Percentiles rank a stretch among this genome's conserved stretches.
Evolutionary conservation across 495 filamentous ascomycete genomes (phyloP).

Genomic region (Xylaria nigripes): DNA sequence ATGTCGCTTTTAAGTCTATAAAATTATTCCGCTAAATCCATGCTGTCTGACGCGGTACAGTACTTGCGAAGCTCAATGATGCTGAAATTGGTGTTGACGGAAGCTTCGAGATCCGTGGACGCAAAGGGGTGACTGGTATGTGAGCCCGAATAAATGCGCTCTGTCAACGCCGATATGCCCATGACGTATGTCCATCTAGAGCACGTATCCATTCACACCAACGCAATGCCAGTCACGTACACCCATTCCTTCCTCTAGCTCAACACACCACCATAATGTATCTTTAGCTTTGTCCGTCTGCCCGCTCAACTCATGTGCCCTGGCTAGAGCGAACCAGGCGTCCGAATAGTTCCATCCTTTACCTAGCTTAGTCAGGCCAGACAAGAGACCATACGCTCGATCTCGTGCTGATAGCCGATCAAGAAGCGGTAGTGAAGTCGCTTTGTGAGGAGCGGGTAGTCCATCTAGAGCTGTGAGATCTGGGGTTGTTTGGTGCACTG

Average conservation of each 20-base stretch:
- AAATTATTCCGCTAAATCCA: background rate
- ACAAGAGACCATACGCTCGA: constrained; percentile 74
- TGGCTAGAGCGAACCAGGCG: constrained; percentile 82
- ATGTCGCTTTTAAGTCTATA: constrained; percentile 19
- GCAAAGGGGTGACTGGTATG: background rate
- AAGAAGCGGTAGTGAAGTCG: constrained; percentile 51
- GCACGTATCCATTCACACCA: constrained; percentile 49
- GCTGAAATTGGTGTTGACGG: background rate
- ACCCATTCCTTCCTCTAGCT: constrained; percentile 58
- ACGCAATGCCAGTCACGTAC: constrained; percentile 53
- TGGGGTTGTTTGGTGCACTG: constrained; percentile 4
- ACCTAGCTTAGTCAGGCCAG: constrained; percentile 74
- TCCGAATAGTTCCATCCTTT: constrained; percentile 87
- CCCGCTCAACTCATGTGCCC: constrained; percentile 74
- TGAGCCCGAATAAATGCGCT: background rate
- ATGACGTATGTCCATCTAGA: constrained; percentile 26
- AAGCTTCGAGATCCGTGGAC: background rate
- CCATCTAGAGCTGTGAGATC: constrained; percentile 17
- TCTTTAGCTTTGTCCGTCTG: constrained; percentile 76
- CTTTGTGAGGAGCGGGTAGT: constrained; percentile 38
- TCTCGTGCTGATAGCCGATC: constrained; percentile 79
- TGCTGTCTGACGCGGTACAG: background rate
- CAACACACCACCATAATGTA: constrained; percentile 69
- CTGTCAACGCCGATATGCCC: background rate
- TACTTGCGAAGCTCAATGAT: background rate